Evolutionary conservation across 805 yeast genomes (phyloP).

Genomic region (Ogataea pignaliae): DNA sequence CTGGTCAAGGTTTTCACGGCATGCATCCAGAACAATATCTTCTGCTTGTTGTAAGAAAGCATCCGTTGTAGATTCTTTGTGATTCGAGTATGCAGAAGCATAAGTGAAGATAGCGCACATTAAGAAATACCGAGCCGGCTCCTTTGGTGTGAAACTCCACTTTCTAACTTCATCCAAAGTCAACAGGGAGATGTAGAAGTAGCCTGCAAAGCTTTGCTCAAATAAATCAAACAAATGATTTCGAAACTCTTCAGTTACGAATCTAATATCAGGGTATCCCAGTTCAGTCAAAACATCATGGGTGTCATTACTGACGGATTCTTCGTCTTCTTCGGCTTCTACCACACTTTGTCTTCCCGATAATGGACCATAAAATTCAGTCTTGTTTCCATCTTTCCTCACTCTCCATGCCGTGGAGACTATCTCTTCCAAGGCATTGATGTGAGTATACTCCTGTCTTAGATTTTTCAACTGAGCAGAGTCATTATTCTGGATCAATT

Average conservation of each 20-base stretch:
- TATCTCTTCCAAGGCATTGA: conserved; percentile 30
- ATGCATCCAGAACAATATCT: conserved; percentile 19
- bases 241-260: not conserved
- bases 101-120: conserved; percentile 28
- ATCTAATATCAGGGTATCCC: conserved; percentile 3
- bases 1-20: conserved; percentile 19
- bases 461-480: conserved; percentile 10
- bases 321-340: conserved; percentile 16
- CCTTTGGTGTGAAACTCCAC: conserved; percentile 27
- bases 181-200: conserved; percentile 22
- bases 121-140: conserved; percentile 26
- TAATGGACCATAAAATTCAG: conserved; percentile 33
- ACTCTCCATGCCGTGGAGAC: conserved; percentile 32
- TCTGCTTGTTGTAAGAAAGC: conserved; percentile 23
- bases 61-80: conserved; percentile 7
- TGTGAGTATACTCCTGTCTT: conserved; percentile 12
- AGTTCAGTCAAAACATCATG: conserved; percentile 7
- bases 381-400: conserved; percentile 22
- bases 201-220: conserved; percentile 23
- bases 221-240: conserved; percentile 15
- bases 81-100: conserved; percentile 20
- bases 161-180: conserved; percentile 18
- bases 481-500: conserved; percentile 4
- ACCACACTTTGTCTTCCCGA: conserved; percentile 30
- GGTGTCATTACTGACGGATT: conserved; percentile 1